A percentile compares a stretch with the other conserved stretches of the same genome.
phyloP scores from a whole-genome alignment of 2,329 filamentous ascomycete genomes.

The Claviceps monticola region DNA sequence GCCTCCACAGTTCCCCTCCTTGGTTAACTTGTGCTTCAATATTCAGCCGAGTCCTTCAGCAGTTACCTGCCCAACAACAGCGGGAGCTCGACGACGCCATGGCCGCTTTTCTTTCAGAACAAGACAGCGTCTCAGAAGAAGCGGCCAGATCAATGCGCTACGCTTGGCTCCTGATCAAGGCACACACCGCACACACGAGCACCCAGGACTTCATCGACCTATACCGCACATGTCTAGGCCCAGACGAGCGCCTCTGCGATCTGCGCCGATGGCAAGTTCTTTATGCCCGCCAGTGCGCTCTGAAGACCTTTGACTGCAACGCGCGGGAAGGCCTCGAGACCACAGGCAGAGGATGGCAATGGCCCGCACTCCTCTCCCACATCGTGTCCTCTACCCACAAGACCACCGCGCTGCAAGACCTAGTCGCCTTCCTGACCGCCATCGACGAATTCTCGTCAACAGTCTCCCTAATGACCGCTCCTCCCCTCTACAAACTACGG shows the following conservation, averaged over 20 bases:
- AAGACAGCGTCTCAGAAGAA: conserved; percentile 5
- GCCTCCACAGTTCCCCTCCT: conserved; percentile 6
- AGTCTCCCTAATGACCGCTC: conserved; percentile 3
- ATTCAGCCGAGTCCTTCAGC: conserved; percentile 8
- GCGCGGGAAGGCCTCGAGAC: not conserved
- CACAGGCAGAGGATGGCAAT: conserved; percentile 4
- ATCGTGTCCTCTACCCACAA: conserved; percentile 2
- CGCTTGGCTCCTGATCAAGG: conserved; percentile 12
- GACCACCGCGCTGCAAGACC: conserved; percentile 4
- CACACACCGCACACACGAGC: conserved; percentile 7
- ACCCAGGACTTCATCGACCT: conserved; percentile 7
- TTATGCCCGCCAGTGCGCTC: conserved; percentile 7
- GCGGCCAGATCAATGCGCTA: conserved; percentile 7
- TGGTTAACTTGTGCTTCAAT: conserved; percentile 9
- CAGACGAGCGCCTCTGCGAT: conserved; percentile 1
- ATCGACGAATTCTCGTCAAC: conserved; percentile 8
- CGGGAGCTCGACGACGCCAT: conserved; percentile 6
- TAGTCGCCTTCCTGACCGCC: conserved; percentile 7
- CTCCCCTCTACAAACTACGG: conserved; percentile 3
- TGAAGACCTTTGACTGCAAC: conserved; percentile 2
- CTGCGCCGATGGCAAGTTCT: conserved; percentile 13
- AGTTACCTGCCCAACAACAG: conserved; percentile 5
- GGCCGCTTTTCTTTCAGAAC: conserved; percentile 5
- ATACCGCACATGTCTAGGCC: conserved; percentile 2
- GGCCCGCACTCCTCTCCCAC: conserved; percentile 8